Conservation (phyloP, 306 rosid genomes). For the Acacia melanoxylon region DNA sequence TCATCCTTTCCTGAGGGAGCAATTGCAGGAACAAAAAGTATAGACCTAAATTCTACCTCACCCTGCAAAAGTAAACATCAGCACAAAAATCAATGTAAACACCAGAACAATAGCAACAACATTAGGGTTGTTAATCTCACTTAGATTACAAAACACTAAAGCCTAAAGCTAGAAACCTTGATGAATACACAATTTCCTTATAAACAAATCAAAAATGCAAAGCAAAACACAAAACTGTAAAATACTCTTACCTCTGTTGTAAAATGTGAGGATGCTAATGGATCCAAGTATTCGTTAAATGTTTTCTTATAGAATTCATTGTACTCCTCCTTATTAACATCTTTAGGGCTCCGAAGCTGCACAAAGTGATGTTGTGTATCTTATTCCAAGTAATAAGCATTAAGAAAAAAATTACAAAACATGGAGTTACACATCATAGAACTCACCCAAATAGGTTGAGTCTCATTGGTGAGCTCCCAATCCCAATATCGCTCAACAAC, state of each 20-base stretch:
- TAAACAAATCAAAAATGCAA: not conserved
- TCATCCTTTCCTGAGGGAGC: slow-evolving; percentile 85
- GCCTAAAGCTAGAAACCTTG: not conserved
- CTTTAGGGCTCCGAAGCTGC: slow-evolving; percentile 97
- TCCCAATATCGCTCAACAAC: slow-evolving; percentile 95
- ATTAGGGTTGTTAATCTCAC: slow-evolving; percentile 8
- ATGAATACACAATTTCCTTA: not conserved
- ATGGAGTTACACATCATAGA: slow-evolving; percentile 19
- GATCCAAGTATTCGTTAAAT: slow-evolving; percentile 88
- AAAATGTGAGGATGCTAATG: slow-evolving; percentile 92
- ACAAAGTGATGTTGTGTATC: slow-evolving; percentile 18
- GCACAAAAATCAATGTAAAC: slow-evolving; percentile 23
- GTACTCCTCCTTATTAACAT: slow-evolving; percentile 85
- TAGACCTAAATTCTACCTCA: slow-evolving; percentile 93
- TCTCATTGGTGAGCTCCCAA: slow-evolving; percentile 94
- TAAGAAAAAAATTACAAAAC: not conserved
- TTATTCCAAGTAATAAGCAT: slow-evolving; percentile 3
- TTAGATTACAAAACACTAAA: not conserved
- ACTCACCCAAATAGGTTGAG: slow-evolving; percentile 95
- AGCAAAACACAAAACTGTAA: not conserved
- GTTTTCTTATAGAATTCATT: slow-evolving; percentile 91
- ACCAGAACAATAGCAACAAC: slow-evolving; percentile 3
- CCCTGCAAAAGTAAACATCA: slow-evolving; percentile 60
- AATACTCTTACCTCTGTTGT: slow-evolving; percentile 76
- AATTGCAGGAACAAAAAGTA: slow-evolving; percentile 87